A percentile compares a stretch with the other conserved stretches of the same genome.
These are phyloP conservation scores for Helenozyma rhizophorensis DNA, from an alignment of 805 yeast species.

Conservation along the genomic window DNA sequence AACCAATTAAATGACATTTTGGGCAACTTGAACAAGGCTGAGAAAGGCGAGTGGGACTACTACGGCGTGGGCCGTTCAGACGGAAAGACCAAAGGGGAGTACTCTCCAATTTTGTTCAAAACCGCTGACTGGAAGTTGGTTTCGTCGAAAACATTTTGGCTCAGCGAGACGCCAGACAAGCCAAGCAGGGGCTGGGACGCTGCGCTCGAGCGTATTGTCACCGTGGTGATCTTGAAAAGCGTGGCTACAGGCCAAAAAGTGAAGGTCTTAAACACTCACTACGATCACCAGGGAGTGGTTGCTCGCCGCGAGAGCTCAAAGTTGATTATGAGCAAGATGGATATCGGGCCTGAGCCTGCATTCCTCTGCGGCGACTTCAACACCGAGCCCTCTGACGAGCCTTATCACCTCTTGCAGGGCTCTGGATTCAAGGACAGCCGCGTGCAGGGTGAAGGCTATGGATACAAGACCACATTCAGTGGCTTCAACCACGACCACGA, in stretches of 20 bases:
- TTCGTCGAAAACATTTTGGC: slow-evolving; percentile 34
- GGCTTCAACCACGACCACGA: slow-evolving; percentile 39
- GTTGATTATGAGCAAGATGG: slow-evolving; percentile 38
- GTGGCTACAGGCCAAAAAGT: slow-evolving; percentile 19
- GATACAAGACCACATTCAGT: slow-evolving; percentile 43
- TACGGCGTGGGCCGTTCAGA: slow-evolving; percentile 19
- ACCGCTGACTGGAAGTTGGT: slow-evolving; percentile 26
- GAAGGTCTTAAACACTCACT: slow-evolving; percentile 39
- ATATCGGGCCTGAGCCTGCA: slow-evolving; percentile 28
- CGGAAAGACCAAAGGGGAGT: slow-evolving; percentile 12
- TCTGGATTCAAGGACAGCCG: slow-evolving; percentile 39
- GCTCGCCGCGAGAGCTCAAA: slow-evolving; percentile 33
- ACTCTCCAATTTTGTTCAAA: slow-evolving; percentile 33
- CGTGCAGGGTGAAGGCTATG: slow-evolving; percentile 33
- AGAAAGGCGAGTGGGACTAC: slow-evolving; percentile 27
- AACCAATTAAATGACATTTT: slow-evolving; percentile 32
- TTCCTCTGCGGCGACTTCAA: slow-evolving; percentile 42
- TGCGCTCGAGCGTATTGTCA: slow-evolving; percentile 36
- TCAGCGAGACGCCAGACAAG: slow-evolving; percentile 34
- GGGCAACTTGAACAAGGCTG: slow-evolving; percentile 19
- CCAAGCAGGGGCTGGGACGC: slow-evolving; percentile 44
- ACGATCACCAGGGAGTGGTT: slow-evolving; percentile 35
- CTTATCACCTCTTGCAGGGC: slow-evolving; percentile 33
- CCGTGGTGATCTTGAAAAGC: slow-evolving; percentile 31
- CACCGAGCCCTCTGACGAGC: slow-evolving; percentile 38